Base-by-base conservation (phyloP, 1,284 basidiomycete species). In the Anthracocystis panici-leucophaei region DNA sequence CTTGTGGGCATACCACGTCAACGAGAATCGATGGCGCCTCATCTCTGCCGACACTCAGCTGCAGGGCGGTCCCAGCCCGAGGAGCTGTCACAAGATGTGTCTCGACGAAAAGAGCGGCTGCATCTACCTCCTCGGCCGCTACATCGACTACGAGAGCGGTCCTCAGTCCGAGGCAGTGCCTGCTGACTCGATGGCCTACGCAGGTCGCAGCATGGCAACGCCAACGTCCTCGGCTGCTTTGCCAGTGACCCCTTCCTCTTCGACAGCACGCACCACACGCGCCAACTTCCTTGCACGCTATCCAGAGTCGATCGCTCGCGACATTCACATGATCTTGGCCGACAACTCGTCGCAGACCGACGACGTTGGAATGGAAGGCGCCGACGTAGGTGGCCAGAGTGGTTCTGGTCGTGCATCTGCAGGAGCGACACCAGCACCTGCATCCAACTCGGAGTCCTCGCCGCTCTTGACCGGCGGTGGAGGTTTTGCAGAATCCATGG, bases 31-130 rank as follows among this genome's bases (percentile, higher is more conserved):
- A 54, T 94, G 93, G 93, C 86, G 86, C 6, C 77, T 90, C 25
- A 86, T 93, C 54, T 90, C 89, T 60, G 85, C 87, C 35, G 88
- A 87, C 52, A 91, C 91, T 0, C 86, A 88, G 2, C 80, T 86
- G 41, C 90, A 91, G 48, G 75, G 81, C 56, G 92, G 91, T 0
- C 93, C 92, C 2, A 89, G 89, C 5, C 88, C 91, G 5, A 86
- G 92, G 29, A 90, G 91, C 35, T 93, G 92, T 80, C 93, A 93
- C 83, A 92, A 92, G 86, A 93, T 93, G 91, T 90, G 90, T 18
- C 92, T 92, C 75, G 91, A 93, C 80, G 86, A 88, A 20, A 89
- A 88, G 82, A 91, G 89, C 0, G 91, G 91, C 2, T 88, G 87
- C 71, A 91, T 94, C 23, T 94, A 93, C 84, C 81, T 94, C n/a